A percentile compares a stretch with the other conserved stretches of the same genome.
Conservation (phyloP, 805 yeast species). For the Wickerhamiella galacta region DNA sequence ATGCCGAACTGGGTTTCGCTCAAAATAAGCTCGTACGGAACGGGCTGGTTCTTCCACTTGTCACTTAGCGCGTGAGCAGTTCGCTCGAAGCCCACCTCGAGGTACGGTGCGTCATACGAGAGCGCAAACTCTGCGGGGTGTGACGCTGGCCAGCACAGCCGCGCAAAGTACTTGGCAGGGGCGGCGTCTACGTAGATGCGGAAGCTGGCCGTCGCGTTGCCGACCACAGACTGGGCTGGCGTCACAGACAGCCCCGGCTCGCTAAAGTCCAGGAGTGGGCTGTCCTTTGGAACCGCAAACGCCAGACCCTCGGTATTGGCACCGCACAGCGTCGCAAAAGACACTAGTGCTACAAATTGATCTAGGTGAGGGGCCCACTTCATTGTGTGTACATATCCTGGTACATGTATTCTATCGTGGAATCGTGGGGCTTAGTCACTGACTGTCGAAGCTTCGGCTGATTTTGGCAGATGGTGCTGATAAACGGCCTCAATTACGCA, state of each 20-base stretch:
- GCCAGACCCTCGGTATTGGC: not conserved
- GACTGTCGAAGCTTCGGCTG: too few relatives aligned
- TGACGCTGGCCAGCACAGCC: slow-evolving; percentile 24
- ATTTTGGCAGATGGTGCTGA: slow-evolving; percentile 91
- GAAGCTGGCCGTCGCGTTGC: too few relatives aligned
- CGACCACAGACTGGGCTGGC: too few relatives aligned
- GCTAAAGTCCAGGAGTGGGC: too few relatives aligned
- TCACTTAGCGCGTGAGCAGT: not conserved
- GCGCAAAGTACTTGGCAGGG: slow-evolving; percentile 16
- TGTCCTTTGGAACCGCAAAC: too few relatives aligned
- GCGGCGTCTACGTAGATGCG: not conserved
- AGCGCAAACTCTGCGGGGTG: slow-evolving; percentile 17
- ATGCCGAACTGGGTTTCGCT: slow-evolving; percentile 1
- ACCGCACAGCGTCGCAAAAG: too few relatives aligned
- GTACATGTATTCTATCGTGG: too few relatives aligned
- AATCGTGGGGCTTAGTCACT: too few relatives aligned
- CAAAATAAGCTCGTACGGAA: slow-evolving; percentile 1
- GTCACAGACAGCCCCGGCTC: too few relatives aligned
- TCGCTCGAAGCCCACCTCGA: not conserved
- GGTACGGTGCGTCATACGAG: slow-evolving; percentile 7
- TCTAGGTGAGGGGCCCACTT: too few relatives aligned
- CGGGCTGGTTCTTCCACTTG: not conserved
- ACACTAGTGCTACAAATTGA: too few relatives aligned
- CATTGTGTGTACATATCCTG: too few relatives aligned
- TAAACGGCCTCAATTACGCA: slow-evolving; percentile 88